Conservation (phyloP, 768 basidiomycete genomes). For the Hypholoma sublateritium region DNA sequence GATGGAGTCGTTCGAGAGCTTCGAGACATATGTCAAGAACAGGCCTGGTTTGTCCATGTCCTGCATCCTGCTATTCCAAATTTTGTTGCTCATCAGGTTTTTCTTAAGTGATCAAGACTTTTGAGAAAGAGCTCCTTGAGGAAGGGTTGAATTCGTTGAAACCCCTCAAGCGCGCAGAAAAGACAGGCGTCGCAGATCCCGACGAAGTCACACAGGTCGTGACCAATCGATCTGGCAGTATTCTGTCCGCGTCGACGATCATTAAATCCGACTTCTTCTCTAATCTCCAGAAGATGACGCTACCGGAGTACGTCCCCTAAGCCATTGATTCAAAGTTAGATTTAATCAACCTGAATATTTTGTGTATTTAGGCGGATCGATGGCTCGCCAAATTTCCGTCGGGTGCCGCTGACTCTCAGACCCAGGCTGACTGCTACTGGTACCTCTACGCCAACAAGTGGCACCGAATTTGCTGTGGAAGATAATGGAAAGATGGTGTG, state of each 20-base stretch:
- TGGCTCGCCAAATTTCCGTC: conserved; percentile 92
- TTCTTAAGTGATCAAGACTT: conserved; percentile 83
- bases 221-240: conserved; percentile 76
- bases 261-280: conserved; percentile 95
- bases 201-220: conserved; percentile 93
- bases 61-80: background rate
- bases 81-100: background rate
- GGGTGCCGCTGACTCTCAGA: conserved; percentile 64
- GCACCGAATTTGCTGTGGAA: conserved; percentile 37
- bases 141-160: conserved; percentile 80
- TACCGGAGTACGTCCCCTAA: conserved; percentile 75
- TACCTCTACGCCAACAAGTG: conserved; percentile 27
- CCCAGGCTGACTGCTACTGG: conserved; percentile 26
- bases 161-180: conserved; percentile 75
- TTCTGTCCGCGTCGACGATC: conserved; percentile 90
- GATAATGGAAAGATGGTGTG: conserved; percentile 65
- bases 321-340: too few relatives aligned
- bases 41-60: conserved; percentile 63
- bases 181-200: conserved; percentile 74
- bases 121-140: conserved; percentile 83
- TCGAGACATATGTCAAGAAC: conserved; percentile 81
- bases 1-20: conserved; percentile 66
- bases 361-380: conserved; percentile 65
- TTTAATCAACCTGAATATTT: background rate
- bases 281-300: conserved; percentile 92